Percentiles rank a stretch among this genome's conserved stretches.
phyloP scores from a whole-genome alignment of 176 grass and related monocot genomes.

The Carex littledalei region DNA sequence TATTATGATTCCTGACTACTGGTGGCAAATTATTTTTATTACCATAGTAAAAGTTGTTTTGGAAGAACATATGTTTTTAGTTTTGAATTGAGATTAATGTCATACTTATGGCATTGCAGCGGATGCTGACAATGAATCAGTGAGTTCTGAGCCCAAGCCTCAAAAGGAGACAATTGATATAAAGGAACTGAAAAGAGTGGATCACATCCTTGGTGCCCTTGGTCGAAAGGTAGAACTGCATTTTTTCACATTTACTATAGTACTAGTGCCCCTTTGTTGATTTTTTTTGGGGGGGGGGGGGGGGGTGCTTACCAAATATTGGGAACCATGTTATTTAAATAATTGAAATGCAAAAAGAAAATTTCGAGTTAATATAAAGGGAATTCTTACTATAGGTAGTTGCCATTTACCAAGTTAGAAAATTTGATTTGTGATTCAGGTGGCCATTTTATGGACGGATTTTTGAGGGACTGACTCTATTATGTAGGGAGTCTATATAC shows the following conservation, averaged over 20 bases:
- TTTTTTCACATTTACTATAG: background rate
- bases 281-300: background rate
- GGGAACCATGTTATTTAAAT: background rate
- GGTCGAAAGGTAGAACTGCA: slow-evolving; percentile 58
- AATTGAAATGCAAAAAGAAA: background rate
- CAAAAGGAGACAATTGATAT: slow-evolving; percentile 80
- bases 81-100: background rate
- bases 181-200: slow-evolving; percentile 89
- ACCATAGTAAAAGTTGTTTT: background rate
- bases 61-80: background rate
- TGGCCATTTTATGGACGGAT: background rate
- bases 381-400: background rate
- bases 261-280: background rate
- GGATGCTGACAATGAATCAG: slow-evolving; percentile 59
- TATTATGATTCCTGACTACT: background rate
- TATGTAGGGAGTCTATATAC: background rate
- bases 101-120: slow-evolving; percentile 33
- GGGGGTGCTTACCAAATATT: background rate
- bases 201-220: slow-evolving; percentile 72
- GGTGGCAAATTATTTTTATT: background rate
- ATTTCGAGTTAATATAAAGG: background rate
- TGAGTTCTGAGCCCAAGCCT: slow-evolving; percentile 50
- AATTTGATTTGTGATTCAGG: background rate
- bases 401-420: background rate
- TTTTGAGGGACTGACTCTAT: background rate